Evolutionary conservation across 306 rosid species (phyloP).

Genomic region (Abrus precatorius): DNA sequence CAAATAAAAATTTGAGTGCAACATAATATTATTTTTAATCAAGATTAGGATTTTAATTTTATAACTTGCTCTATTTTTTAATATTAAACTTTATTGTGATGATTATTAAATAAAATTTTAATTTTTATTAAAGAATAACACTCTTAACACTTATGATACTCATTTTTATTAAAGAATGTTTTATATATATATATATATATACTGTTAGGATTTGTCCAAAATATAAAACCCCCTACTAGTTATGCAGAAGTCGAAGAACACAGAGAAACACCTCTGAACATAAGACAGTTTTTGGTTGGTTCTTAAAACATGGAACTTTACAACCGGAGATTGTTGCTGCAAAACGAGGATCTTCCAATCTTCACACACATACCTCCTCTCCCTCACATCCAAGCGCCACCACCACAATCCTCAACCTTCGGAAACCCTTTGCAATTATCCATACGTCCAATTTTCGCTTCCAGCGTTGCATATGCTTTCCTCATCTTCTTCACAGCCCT

Average conservation of each 20-base stretch:
- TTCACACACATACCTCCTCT: constrained; percentile 15
- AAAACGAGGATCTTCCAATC: constrained; percentile 46
- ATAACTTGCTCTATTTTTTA: no score
- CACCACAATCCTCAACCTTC: background rate
- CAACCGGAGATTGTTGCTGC: constrained; percentile 53
- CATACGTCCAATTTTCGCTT: background rate
- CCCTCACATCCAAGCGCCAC: background rate
- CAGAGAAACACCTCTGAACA: background rate
- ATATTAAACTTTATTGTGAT: no score
- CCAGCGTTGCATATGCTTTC: constrained; percentile 29
- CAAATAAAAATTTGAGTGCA: no score
- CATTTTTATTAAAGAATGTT: no score
- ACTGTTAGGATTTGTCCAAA: no score
- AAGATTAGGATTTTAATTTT: no score
- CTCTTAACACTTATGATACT: no score
- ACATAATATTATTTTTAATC: no score
- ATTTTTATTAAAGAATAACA: no score
- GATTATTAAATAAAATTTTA: no score
- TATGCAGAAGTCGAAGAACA: no score
- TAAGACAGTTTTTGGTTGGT: background rate
- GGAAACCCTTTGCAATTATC: background rate
- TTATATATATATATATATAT: no score
- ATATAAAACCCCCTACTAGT: background rate
- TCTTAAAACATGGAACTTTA: constrained; percentile 40
- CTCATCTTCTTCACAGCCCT: constrained; percentile 47